Evolutionary conservation across 2,329 filamentous ascomycete species (phyloP).

Genomic region (Colletotrichum higginsianum): DNA sequence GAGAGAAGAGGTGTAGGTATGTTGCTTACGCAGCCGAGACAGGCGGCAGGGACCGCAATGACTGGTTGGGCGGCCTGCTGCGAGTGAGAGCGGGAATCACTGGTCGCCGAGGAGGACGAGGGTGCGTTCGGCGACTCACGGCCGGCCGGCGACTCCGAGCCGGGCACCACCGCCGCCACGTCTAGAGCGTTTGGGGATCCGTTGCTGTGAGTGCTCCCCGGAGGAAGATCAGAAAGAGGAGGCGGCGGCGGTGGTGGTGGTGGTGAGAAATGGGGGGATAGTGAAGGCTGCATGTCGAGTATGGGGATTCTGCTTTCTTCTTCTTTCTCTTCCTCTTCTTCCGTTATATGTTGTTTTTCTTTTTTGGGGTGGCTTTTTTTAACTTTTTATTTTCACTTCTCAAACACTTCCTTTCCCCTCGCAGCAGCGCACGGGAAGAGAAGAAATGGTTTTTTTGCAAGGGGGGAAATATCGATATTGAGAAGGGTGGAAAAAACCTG

Average conservation of each 20-base stretch:
- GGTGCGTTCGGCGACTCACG: slow-evolving; percentile 39
- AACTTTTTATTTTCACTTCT: no score
- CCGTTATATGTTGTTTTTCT: no score
- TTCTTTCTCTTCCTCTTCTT: no score
- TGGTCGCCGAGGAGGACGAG: slow-evolving; percentile 46
- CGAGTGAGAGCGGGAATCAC: slow-evolving; percentile 42
- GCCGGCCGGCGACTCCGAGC: slow-evolving; percentile 42
- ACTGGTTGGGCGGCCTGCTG: slow-evolving; percentile 44
- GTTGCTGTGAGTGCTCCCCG: slow-evolving; percentile 38
- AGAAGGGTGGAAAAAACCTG: no score
- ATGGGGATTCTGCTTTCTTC: no score
- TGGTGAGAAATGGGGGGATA: slow-evolving; percentile 31
- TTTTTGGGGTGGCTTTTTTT: no score
- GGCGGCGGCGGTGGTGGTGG: no score
- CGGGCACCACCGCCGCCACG: slow-evolving; percentile 32
- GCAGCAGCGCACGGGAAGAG: no score
- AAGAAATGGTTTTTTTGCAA: no score
- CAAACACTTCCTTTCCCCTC: no score
- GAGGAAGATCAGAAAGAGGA: background rate
- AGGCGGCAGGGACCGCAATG: slow-evolving; percentile 65
- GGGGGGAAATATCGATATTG: no score
- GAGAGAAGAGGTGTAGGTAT: background rate
- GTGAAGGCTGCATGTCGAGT: slow-evolving; percentile 27
- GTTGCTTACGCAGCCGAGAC: slow-evolving; percentile 67
- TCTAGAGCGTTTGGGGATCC: slow-evolving; percentile 33